A percentile compares a stretch with the other conserved stretches of the same genome.
Evolutionary conservation across 768 basidiomycete species (phyloP).

Genomic region (Coprinopsis cinerea): DNA sequence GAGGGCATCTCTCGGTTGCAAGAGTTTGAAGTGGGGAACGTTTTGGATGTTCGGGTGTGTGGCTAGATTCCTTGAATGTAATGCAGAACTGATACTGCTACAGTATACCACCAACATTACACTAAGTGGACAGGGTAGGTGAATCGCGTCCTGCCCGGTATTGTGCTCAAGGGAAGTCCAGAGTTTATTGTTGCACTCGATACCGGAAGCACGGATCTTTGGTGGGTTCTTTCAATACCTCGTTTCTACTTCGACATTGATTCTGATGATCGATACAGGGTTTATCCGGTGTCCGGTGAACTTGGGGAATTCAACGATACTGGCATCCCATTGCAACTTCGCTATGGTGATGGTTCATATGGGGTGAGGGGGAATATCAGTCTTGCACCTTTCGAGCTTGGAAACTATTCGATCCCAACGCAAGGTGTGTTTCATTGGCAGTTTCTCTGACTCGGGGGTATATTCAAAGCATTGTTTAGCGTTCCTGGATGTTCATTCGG

Average conservation of each 20-base stretch:
- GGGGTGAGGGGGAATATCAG: conserved; percentile 29
- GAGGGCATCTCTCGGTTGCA: neutral
- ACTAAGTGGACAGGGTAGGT: conserved; percentile 22
- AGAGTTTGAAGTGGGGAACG: neutral
- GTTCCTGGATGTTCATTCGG: conserved; percentile 5
- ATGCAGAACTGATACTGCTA: neutral
- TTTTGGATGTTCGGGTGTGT: conserved; percentile 3
- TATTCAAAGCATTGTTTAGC: conserved; percentile 5
- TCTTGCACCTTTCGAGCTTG: conserved; percentile 25
- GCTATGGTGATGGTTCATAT: conserved; percentile 32
- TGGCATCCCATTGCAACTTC: conserved; percentile 19
- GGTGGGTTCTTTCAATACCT: conserved; percentile 16
- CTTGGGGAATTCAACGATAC: conserved; percentile 30
- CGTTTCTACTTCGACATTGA: neutral
- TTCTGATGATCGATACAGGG: conserved; percentile 19
- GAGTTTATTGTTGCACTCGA: conserved; percentile 30
- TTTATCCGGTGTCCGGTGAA: conserved; percentile 24
- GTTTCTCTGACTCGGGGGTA: neutral
- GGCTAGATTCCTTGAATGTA: neutral
- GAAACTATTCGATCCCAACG: conserved; percentile 21
- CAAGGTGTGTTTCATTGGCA: conserved; percentile 10
- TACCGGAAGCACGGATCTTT: conserved; percentile 34
- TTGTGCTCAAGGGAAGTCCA: neutral
- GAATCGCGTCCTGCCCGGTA: neutral
- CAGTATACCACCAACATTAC: conserved; percentile 29